Conservation (phyloP, 139 green algal genomes). For the Auxenochlorella pyrenoidosa region DNA sequence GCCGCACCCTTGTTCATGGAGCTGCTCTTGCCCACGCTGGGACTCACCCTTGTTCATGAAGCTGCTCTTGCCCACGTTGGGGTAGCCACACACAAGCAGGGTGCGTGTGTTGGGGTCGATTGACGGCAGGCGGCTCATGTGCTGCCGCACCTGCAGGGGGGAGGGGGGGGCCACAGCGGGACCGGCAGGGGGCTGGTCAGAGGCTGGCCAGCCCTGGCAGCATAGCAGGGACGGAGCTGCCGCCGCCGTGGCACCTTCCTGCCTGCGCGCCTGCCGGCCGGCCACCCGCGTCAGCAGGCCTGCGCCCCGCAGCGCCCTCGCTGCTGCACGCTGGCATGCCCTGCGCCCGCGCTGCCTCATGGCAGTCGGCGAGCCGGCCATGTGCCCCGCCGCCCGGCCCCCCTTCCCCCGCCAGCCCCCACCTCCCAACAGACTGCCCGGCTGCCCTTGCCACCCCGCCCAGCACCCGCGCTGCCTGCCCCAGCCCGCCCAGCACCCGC, state of each 20-base stretch:
- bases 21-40: conserved; percentile 97
- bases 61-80: conserved; percentile 98
- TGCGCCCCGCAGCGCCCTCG: too few species aligned
- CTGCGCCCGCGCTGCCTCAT: too few species aligned
- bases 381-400: too few species aligned
- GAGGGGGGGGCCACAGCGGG: too few species aligned
- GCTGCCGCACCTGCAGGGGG: conserved; percentile 87
- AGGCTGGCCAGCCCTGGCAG: too few species aligned
- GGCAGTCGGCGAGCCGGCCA: too few species aligned
- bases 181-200: not conserved
- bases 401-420: not conserved
- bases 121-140: conserved; percentile 96
- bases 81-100: conserved; percentile 97
- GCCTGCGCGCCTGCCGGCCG: too few species aligned
- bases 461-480: not conserved
- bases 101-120: conserved; percentile 99
- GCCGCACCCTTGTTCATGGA: conserved; percentile 98
- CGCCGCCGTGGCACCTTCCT: too few species aligned
- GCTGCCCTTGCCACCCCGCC: not conserved
- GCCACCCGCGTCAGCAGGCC: too few species aligned
- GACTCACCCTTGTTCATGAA: conserved; percentile 98
- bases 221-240: too few species aligned
- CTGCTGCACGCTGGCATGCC: too few species aligned
- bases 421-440: not conserved
- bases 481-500: conserved; percentile 9